Base-by-base conservation (phyloP, 2,329 filamentous ascomycete species). In the Claviceps monticola region DNA sequence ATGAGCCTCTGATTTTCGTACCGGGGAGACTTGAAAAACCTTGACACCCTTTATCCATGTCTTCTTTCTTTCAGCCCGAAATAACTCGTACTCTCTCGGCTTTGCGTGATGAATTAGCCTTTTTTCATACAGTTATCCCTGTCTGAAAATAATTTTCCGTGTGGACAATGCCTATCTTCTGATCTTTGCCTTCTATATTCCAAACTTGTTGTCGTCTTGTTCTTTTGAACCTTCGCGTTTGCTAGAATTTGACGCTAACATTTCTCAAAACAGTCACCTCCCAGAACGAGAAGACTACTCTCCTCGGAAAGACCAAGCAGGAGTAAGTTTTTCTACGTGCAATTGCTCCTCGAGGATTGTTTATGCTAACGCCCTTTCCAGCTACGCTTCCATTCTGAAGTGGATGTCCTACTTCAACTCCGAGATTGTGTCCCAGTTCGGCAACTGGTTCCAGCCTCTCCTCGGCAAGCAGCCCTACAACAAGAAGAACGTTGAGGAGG, bases 281-380 rank as follows among this genome's bases (percentile, higher is more conserved):
- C 63, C 93, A 98, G 78, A 98, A 98, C 73, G 93, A 97, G 84
- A 97, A 97, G 86, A 98, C 93, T 64, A 94, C 89, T 62, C 89
- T 98, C 60, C 83, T 98, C 64, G 93, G 93, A 68, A 97, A 97
- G 85, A 98, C 90, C 76, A 98, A 98, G 86, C 91, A 98, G 79
- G 93, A 98, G 83, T 89, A 75, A 69, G 77, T 68, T 54, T 14
- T n/a, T 36, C 0, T 19, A 11, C 29, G 4, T 34, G 9, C 29
- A 34, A 34, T 34, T 34, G 9, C 29, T 34, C 9, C 29, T 34
- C 29, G 29, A 34, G 29, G 8, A 34, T 2, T 34, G 3, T 34
- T 11, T 11, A 23, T 6, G 11, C 17, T 52, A 49, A 57, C 66
- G 68, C 56, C 68, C 46, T 23, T 26, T 29, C 14, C 17, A 82